Evolutionary conservation across 768 basidiomycete species (phyloP).

Genomic region (Lactarius evosmus): DNA sequence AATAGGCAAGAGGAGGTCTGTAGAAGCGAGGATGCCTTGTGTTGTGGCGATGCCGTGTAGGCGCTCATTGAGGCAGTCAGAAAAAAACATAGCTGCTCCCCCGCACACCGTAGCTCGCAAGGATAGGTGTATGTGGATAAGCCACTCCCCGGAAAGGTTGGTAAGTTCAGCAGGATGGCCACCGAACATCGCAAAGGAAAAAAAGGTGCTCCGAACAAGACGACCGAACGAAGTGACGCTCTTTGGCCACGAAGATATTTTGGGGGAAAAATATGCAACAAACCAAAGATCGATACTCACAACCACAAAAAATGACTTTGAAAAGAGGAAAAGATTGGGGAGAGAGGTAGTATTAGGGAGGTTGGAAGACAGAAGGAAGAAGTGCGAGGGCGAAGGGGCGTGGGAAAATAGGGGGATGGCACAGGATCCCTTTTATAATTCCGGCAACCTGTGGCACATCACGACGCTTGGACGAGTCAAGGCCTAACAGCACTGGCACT

Average conservation of each 20-base stretch:
- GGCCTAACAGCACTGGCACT: slow-evolving; percentile 4
- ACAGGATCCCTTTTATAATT: slow-evolving; percentile 29
- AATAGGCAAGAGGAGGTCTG: background rate
- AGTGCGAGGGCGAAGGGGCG: slow-evolving; percentile 31
- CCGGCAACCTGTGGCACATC: slow-evolving; percentile 24
- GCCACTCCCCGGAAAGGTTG: background rate
- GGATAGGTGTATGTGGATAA: background rate
- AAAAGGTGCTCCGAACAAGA: slow-evolving; percentile 16
- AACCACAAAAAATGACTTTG: slow-evolving; percentile 8
- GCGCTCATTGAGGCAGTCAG: slow-evolving; percentile 8
- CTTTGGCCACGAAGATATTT: slow-evolving; percentile 5
- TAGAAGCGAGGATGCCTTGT: slow-evolving; percentile 6
- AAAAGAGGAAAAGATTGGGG: slow-evolving; percentile 12
- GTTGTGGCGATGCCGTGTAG: slow-evolving; percentile 14
- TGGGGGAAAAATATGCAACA: background rate
- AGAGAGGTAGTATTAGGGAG: slow-evolving; percentile 17
- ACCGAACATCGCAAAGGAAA: background rate
- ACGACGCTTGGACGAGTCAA: slow-evolving; percentile 15
- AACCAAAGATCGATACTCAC: slow-evolving; percentile 11
- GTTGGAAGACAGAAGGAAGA: slow-evolving; percentile 27
- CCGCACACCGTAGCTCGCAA: background rate
- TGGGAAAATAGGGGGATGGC: slow-evolving; percentile 30
- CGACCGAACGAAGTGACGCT: background rate
- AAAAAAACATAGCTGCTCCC: background rate
- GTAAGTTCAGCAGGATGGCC: background rate